A percentile compares a stretch with the other conserved stretches of the same genome.
Conservation (phyloP, 1,284 basidiomycete genomes). For the Mycena citricolor region DNA sequence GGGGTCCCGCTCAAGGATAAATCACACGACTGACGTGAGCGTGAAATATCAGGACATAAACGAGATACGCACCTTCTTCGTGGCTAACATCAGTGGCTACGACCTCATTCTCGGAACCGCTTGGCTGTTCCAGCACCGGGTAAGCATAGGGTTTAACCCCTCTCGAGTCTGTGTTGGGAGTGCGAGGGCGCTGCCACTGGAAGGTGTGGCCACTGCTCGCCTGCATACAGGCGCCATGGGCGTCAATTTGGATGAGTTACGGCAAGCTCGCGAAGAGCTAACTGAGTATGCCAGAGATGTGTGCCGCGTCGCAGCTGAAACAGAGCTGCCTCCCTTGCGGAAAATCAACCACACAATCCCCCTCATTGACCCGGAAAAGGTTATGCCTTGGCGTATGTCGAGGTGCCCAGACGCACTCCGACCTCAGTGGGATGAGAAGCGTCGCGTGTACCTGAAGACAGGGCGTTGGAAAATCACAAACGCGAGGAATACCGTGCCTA, state of each 20-base stretch:
- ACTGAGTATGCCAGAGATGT: slow-evolving; percentile 4
- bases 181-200: not conserved
- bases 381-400: slow-evolving; percentile 11
- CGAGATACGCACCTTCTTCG: slow-evolving; percentile 24
- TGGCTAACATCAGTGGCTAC: slow-evolving; percentile 27
- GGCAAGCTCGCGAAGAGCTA: not conserved
- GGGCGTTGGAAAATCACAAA: slow-evolving; percentile 13
- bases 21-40: slow-evolving; percentile 1
- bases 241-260: slow-evolving; percentile 1
- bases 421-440: slow-evolving; percentile 11
- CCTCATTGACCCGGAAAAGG: not conserved
- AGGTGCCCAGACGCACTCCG: slow-evolving; percentile 13
- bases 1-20: slow-evolving; percentile 27
- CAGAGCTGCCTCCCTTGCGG: slow-evolving; percentile 10
- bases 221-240: slow-evolving; percentile 6
- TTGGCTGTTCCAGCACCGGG: slow-evolving; percentile 30
- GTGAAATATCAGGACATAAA: slow-evolving; percentile 27
- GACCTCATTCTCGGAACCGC: slow-evolving; percentile 32
- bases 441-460: slow-evolving; percentile 12
- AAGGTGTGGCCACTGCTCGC: slow-evolving; percentile 22
- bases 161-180: slow-evolving; percentile 23
- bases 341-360: slow-evolving; percentile 8
- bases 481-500: slow-evolving; percentile 11
- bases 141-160: slow-evolving; percentile 28
- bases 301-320: slow-evolving; percentile 8